Conservation (phyloP, 306 rosid genomes). For the Castanea mollissima region DNA sequence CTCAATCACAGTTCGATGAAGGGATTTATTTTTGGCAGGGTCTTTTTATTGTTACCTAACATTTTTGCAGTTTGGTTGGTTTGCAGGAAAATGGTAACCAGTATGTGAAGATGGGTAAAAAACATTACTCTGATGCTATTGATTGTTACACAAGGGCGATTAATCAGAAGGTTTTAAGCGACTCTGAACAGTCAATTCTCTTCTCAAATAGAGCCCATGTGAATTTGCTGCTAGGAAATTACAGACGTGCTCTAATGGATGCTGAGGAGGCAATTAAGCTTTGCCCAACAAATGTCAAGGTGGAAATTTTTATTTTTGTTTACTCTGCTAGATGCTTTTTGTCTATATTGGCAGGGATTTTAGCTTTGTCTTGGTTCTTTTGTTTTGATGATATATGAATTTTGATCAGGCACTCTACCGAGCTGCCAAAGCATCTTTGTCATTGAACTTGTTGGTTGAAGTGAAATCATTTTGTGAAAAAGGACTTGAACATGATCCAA, state of each 20-base stretch:
- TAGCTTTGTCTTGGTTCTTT: constrained; percentile 8
- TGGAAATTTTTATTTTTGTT: constrained; percentile 22
- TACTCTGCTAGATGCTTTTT: background rate
- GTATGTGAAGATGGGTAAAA: constrained; percentile 75
- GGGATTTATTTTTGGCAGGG: background rate
- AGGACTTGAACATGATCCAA: constrained; percentile 69
- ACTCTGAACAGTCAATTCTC: constrained; percentile 60
- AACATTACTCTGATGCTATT: constrained; percentile 78
- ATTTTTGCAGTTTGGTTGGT: constrained; percentile 13
- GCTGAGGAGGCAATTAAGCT: constrained; percentile 71
- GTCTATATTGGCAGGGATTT: background rate
- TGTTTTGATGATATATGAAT: constrained; percentile 20
- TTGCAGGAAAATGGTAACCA: constrained; percentile 85
- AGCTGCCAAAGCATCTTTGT: constrained; percentile 77
- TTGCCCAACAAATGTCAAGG: constrained; percentile 71
- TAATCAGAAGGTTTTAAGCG: constrained; percentile 59
- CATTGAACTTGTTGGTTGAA: constrained; percentile 65
- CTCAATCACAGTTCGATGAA: background rate
- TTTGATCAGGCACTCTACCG: constrained; percentile 70
- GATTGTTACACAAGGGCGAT: constrained; percentile 88
- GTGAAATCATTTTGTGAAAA: constrained; percentile 58
- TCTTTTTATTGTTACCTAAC: too few relatives aligned
- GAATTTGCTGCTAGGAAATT: constrained; percentile 77
- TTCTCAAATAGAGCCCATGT: constrained; percentile 83
- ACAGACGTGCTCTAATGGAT: constrained; percentile 79